Evolutionary conservation across 345 rosid genomes (phyloP).

Genomic region (Salix koriyanagi): DNA sequence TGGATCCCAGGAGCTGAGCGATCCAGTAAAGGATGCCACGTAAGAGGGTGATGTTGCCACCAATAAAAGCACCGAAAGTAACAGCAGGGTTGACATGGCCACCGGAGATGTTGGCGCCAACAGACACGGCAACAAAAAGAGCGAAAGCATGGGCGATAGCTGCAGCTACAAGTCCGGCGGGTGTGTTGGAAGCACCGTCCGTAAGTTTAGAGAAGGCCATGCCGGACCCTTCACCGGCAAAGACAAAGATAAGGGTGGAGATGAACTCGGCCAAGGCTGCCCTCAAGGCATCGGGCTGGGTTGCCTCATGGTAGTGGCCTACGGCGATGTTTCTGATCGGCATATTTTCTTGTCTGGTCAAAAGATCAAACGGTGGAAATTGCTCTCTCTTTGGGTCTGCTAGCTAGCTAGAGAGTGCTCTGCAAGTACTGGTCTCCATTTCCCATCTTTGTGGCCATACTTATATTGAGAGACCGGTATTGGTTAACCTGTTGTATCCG

Average conservation of each 20-base stretch:
- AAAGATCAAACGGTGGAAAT: slow-evolving; percentile 10
- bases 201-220: slow-evolving; percentile 93
- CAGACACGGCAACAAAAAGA: slow-evolving; percentile 75
- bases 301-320: slow-evolving; percentile 62
- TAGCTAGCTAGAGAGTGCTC: not conserved
- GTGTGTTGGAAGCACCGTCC: slow-evolving; percentile 56
- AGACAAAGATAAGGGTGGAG: slow-evolving; percentile 74
- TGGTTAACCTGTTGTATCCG: slow-evolving; percentile 22
- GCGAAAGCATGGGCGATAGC: slow-evolving; percentile 73
- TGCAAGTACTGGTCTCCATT: slow-evolving; percentile 17
- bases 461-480: slow-evolving; percentile 31
- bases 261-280: slow-evolving; percentile 90
- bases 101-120: slow-evolving; percentile 84
- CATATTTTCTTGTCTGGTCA: slow-evolving; percentile 36
- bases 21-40: slow-evolving; percentile 89
- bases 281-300: slow-evolving; percentile 62
- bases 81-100: slow-evolving; percentile 96
- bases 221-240: slow-evolving; percentile 90
- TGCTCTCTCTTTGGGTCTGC: not conserved
- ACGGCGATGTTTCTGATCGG: slow-evolving; percentile 83
- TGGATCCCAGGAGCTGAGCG: slow-evolving; percentile 85
- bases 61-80: slow-evolving; percentile 79
- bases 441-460: not conserved
- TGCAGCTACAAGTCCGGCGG: slow-evolving; percentile 76
- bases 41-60: slow-evolving; percentile 83